Conservation (phyloP, 495 filamentous ascomycete species). For the Hypomontagnella submonticulosa region DNA sequence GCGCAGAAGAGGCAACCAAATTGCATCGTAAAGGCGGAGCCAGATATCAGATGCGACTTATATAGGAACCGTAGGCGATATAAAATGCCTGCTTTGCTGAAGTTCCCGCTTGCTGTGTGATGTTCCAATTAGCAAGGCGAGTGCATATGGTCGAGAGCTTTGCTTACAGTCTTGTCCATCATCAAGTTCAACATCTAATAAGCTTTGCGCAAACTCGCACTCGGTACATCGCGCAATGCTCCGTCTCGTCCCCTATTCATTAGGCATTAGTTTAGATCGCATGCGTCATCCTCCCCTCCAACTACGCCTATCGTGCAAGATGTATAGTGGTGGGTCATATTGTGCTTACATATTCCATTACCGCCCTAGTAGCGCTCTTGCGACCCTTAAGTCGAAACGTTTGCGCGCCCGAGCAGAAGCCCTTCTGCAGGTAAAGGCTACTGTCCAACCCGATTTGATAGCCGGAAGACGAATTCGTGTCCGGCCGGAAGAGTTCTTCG, state of each 20-base stretch:
- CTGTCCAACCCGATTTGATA: constrained; percentile 42
- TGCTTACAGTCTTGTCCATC: constrained; percentile 44
- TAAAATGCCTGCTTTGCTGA: constrained; percentile 41
- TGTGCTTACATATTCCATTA: constrained; percentile 40
- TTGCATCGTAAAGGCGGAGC: constrained; percentile 32
- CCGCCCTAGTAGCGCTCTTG: constrained; percentile 30
- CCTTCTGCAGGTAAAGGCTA: constrained; percentile 38
- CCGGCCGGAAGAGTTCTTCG: constrained; percentile 26
- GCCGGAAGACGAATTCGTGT: constrained; percentile 21
- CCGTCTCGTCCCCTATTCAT: constrained; percentile 35
- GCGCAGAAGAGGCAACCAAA: constrained; percentile 55
- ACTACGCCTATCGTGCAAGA: too few relatives aligned
- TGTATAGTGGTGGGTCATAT: too few relatives aligned
- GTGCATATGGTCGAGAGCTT: background rate
- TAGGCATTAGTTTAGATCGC: constrained; percentile 6
- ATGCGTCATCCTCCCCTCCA: too few relatives aligned
- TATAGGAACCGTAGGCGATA: constrained; percentile 53
- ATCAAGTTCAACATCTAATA: constrained; percentile 48
- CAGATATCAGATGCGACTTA: constrained; percentile 51
- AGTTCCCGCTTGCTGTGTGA: constrained; percentile 40
- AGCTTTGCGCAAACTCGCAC: constrained; percentile 50
- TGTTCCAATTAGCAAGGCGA: constrained; percentile 1
- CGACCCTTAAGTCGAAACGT: constrained; percentile 37
- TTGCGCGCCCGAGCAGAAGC: constrained; percentile 34
- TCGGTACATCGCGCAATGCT: constrained; percentile 47